Evolutionary conservation across 257 asterid species (phyloP).

Genomic region (Solanum sitiens): DNA sequence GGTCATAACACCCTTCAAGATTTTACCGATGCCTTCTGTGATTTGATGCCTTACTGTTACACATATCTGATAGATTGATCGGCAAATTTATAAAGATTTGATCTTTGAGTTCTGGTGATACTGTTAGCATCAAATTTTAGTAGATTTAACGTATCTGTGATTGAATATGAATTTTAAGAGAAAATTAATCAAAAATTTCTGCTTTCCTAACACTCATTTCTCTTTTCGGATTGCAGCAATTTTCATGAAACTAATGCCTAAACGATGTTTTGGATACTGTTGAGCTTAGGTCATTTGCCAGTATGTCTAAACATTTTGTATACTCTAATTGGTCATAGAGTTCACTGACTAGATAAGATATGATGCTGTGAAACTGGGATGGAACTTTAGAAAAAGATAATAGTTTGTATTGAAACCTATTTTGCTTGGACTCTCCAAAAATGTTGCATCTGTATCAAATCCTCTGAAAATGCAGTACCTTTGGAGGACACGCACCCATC

Average conservation of each 20-base stretch:
- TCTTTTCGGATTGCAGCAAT: neutral
- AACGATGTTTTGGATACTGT: neutral
- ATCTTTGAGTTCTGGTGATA: neutral
- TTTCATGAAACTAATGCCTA: neutral
- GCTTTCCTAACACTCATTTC: neutral
- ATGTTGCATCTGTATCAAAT: neutral
- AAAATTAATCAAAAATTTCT: neutral
- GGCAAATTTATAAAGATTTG: neutral
- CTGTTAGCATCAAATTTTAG: neutral
- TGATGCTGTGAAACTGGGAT: neutral
- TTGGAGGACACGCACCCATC: neutral
- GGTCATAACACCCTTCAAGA: neutral
- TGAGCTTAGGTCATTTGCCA: neutral
- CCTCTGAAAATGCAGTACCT: neutral
- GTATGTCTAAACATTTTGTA: neutral
- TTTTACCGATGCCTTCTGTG: neutral
- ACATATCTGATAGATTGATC: neutral
- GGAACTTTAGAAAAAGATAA: neutral
- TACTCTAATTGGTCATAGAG: neutral
- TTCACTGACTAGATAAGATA: neutral
- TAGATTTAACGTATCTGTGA: neutral
- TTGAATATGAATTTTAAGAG: neutral
- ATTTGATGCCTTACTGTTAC: neutral
- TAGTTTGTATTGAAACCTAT: neutral
- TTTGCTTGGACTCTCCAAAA: neutral